phyloP scores from a whole-genome alignment of 2,329 filamentous ascomycete genomes.

The Penicillium sclerotiorum region DNA sequence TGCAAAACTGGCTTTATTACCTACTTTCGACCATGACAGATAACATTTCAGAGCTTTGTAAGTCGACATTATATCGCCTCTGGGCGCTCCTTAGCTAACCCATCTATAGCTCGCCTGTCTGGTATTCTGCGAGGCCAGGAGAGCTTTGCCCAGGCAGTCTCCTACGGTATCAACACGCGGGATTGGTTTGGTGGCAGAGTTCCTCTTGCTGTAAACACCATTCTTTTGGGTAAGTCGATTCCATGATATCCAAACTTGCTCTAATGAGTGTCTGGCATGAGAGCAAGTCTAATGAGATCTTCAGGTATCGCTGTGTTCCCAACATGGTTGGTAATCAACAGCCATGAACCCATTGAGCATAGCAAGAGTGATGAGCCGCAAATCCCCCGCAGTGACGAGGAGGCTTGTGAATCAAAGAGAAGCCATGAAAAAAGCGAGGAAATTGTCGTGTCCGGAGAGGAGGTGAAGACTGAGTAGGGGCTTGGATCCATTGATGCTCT shows the following conservation, averaged over 20 bases:
- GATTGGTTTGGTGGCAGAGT: constrained; percentile 48
- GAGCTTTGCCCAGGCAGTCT: constrained; percentile 49
- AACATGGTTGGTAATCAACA: constrained; percentile 30
- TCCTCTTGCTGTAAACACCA: constrained; percentile 46
- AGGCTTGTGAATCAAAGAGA: constrained; percentile 3
- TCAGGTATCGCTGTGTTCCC: constrained; percentile 29
- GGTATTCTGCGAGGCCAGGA: constrained; percentile 51
- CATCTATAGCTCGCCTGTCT: constrained; percentile 36
- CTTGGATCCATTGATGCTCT: too few relatives aligned
- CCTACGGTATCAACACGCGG: constrained; percentile 47
- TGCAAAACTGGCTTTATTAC: constrained; percentile 62
- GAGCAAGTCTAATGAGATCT: background rate
- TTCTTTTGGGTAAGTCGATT: constrained; percentile 30
- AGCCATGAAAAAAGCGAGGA: too few relatives aligned
- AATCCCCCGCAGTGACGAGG: constrained; percentile 15
- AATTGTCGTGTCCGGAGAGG: background rate
- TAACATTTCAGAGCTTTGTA: constrained; percentile 54
- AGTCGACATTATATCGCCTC: background rate
- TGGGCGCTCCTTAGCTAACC: constrained; percentile 6
- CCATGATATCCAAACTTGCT: background rate
- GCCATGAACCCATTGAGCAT: constrained; percentile 24
- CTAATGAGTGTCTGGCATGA: background rate
- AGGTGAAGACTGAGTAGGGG: background rate
- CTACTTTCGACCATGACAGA: constrained; percentile 58
- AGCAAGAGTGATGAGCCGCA: constrained; percentile 6